Percentiles rank a stretch among this genome's conserved stretches.
Conservation (phyloP, 2,329 filamentous ascomycete genomes). For the Pseudogymnoascus sp. region DNA sequence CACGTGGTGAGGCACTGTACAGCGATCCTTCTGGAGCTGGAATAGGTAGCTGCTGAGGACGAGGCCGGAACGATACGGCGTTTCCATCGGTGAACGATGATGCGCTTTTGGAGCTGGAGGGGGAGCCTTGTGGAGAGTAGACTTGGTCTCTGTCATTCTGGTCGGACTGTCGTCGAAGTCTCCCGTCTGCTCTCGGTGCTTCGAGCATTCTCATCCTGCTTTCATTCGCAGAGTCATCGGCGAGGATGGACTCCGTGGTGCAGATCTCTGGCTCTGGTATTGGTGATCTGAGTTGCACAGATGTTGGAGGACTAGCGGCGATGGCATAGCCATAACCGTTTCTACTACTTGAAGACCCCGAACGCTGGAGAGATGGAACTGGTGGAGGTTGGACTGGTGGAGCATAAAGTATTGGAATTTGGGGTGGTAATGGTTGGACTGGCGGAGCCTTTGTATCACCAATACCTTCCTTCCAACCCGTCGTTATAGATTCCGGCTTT, state of each 20-base stretch:
- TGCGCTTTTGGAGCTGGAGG: not conserved
- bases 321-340: not conserved
- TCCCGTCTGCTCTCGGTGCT: not conserved
- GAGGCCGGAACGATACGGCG: not conserved
- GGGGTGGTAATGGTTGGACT: not conserved
- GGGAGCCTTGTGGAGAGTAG: not conserved
- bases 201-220: not conserved
- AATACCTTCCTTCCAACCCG: not conserved
- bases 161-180: not conserved
- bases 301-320: not conserved
- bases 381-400: not conserved
- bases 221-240: slow-evolving; percentile 3
- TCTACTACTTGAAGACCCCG: not conserved
- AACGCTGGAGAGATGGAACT: not conserved
- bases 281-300: slow-evolving; percentile 3
- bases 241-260: slow-evolving; percentile 10
- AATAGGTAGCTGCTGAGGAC: not conserved
- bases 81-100: not conserved
- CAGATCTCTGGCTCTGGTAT: slow-evolving; percentile 10
- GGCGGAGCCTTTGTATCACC: not conserved
- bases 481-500: slow-evolving; percentile 17
- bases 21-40: not conserved
- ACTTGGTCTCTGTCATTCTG: not conserved
- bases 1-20: not conserved
- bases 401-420: not conserved